Evolutionary conservation across 345 rosid species (phyloP), one percentile per base, ranked within the genome.

Genomic region (Melaleuca alternifolia): DNA sequence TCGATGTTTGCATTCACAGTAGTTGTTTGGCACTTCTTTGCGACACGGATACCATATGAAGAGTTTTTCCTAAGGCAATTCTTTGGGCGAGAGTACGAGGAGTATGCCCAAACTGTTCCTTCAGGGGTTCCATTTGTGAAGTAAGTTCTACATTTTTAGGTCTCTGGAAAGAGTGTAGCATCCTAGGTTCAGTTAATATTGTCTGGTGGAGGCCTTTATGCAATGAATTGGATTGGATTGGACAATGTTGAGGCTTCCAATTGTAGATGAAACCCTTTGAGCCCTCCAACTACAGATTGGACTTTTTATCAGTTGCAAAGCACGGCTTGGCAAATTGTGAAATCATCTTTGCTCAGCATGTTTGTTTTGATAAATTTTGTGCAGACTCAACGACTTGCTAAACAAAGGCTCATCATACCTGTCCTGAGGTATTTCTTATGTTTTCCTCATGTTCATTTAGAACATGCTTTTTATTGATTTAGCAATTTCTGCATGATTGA

Each of bases 21-120:
- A 54, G 91, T 92, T 2, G 91, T 87, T 50, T 92, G 92, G 94
- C 88, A n/a, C 82, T 85, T 85, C 86, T 88, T 88, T 41, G 79
- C 85, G 2, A 84, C 52, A 48, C 76, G 89, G 10, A 88, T 88
- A 56, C 89, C 87, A 11, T 85, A 88, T 13, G 87, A 88, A 61
- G 89, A 88, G 61, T 83, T 28, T 82, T 85, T 46, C 41, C 79
- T 88, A 52, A 83, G 87, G 54, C 87, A 85, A 51, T 85, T 88
- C 84, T 88, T 85, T 10, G 89, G 86, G 51, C 14, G 26, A 11
- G 26, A 83, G 79, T 85, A 88, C 20, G 84, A 44, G 84, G 89
- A 85, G 33, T 88, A 85, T 54, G 89, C 87, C 18, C 52, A 51
- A 46, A 71, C 54, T 18, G 86, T 86, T 46, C 86, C 86, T 23